phyloP scores from a whole-genome alignment of 75 land plant species.

The Larix kaempferi region DNA sequence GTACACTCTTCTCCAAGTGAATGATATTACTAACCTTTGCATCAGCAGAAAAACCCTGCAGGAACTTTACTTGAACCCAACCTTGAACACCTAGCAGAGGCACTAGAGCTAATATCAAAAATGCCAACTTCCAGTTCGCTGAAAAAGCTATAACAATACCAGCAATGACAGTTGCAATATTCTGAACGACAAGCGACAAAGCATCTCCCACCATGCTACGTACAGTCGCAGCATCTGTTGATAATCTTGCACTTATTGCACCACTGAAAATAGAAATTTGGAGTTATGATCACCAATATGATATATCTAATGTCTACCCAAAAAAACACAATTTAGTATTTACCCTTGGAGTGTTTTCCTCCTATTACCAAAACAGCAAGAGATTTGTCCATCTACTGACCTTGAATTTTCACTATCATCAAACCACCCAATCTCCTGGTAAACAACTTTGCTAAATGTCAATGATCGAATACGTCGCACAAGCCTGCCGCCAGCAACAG shows the following conservation, averaged over 20 bases:
- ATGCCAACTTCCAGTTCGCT: constrained; percentile 47
- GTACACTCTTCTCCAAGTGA: neutral
- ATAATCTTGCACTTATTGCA: constrained; percentile 73
- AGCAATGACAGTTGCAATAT: constrained; percentile 35
- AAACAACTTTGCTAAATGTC: constrained; percentile 44
- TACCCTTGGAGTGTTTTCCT: too few species aligned
- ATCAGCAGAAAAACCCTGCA: constrained; percentile 51
- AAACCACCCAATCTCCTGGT: constrained; percentile 57
- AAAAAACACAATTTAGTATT: too few species aligned
- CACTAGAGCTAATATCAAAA: constrained; percentile 36
- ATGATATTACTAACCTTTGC: constrained; percentile 40
- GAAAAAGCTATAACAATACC: constrained; percentile 49
- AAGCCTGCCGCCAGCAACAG: constrained; percentile 57
- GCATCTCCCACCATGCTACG: constrained; percentile 68
- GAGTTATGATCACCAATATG: constrained; percentile 10
- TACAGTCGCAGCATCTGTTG: constrained; percentile 72
- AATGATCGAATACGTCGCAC: constrained; percentile 48
- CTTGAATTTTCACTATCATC: constrained; percentile 50
- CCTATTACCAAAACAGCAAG: too few species aligned
- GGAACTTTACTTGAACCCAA: constrained; percentile 22
- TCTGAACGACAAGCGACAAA: constrained; percentile 66
- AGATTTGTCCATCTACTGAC: constrained; percentile 8
- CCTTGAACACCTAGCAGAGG: constrained; percentile 44
- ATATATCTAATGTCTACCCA: too few species aligned
- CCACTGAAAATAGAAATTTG: constrained; percentile 52